Evolutionary conservation across 768 basidiomycete genomes (phyloP).

Genomic region (Daedalea quercina): DNA sequence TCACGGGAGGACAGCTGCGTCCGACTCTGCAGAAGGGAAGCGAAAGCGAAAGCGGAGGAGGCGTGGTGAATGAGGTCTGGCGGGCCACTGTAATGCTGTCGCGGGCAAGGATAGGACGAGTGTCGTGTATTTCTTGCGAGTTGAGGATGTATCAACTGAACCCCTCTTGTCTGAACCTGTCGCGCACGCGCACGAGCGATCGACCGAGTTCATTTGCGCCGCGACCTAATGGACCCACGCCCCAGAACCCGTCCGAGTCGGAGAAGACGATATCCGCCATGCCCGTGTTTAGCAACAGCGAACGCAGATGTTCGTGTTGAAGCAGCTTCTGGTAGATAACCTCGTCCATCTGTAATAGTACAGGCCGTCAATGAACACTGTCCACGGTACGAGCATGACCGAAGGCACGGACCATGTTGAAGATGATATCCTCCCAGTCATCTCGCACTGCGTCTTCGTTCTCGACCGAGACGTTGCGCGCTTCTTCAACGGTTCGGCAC

Average conservation of each 20-base stretch:
- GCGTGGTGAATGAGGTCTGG: background rate
- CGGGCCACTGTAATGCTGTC: background rate
- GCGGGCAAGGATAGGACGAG: too few species aligned
- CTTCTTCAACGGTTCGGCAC: conserved; percentile 32
- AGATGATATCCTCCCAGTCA: conserved; percentile 52
- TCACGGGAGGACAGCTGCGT: background rate
- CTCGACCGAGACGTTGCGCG: conserved; percentile 28
- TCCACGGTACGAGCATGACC: too few species aligned
- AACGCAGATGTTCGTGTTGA: conserved; percentile 58
- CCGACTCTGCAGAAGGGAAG: background rate
- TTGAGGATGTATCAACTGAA: background rate
- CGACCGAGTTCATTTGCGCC: conserved; percentile 63
- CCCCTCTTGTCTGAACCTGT: conserved; percentile 11
- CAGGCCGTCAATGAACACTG: background rate
- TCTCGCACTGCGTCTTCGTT: conserved; percentile 28
- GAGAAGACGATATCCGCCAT: conserved; percentile 40
- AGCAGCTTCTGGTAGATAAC: conserved; percentile 62
- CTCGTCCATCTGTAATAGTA: conserved; percentile 39
- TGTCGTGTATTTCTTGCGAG: background rate
- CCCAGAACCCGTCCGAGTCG: conserved; percentile 64
- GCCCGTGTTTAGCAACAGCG: conserved; percentile 48
- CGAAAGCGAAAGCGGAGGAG: conserved; percentile 6
- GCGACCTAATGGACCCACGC: conserved; percentile 41
- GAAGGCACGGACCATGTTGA: conserved; percentile 38
- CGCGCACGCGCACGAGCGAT: conserved; percentile 49